Percentiles rank a stretch among this genome's conserved stretches.
Evolutionary conservation across 345 rosid species (phyloP).

Genomic region (Gossypioides kirkii): DNA sequence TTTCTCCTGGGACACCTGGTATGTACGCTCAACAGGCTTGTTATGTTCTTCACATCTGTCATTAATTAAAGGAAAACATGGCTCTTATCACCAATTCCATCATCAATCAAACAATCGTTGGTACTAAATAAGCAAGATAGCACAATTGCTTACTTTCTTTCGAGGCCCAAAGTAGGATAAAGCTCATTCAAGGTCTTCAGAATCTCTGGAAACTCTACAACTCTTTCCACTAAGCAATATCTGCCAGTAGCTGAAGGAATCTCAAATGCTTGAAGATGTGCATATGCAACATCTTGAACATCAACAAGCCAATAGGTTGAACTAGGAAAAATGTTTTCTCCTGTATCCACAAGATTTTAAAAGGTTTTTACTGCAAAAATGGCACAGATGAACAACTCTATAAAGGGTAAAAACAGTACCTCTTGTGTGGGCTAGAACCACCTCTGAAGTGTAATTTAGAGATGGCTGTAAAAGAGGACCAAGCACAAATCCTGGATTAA

Average conservation of each 20-base stretch:
- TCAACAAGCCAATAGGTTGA: conserved; percentile 33
- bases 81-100: not conserved
- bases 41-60: not conserved
- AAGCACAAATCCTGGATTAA: conserved; percentile 35
- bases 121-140: not conserved
- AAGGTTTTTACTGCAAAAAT: not conserved
- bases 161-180: conserved; percentile 20
- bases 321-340: conserved; percentile 6
- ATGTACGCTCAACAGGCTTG: conserved; percentile 16
- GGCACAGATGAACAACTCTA: not conserved
- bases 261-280: conserved; percentile 52
- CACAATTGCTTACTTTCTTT: conserved; percentile 24
- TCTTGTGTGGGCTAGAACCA: conserved; percentile 20
- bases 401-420: conserved; percentile 18
- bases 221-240: conserved; percentile 29
- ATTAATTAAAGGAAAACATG: not conserved
- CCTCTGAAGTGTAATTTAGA: conserved; percentile 21
- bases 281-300: conserved; percentile 46
- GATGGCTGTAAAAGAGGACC: conserved; percentile 42
- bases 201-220: conserved; percentile 10
- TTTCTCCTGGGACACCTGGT: conserved; percentile 40
- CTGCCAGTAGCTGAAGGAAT: conserved; percentile 38
- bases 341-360: conserved; percentile 8
- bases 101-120: not conserved
- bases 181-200: conserved; percentile 18